Conservation (phyloP, 208 protist genomes). For the Herpetomonas muscarum region DNA sequence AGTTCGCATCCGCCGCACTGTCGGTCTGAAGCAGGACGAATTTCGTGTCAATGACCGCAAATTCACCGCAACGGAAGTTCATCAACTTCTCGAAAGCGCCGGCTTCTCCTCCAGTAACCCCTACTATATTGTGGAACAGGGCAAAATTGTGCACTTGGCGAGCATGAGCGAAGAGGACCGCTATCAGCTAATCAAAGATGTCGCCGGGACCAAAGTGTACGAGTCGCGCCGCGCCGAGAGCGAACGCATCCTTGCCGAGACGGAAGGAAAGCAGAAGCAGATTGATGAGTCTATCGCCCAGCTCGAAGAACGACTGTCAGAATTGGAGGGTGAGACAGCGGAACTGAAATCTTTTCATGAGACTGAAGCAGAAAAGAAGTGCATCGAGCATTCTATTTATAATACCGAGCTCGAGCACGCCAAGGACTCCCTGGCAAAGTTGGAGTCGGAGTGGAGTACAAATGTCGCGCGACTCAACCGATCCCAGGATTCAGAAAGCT, state of each 20-base stretch:
- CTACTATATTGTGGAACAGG: conserved; percentile 99
- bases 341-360: conserved; percentile 94
- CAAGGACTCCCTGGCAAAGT: conserved; percentile 39
- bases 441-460: conserved; percentile 55
- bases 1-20: conserved; percentile 94
- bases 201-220: conserved; percentile 98
- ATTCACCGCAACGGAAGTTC: conserved; percentile 89
- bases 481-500: conserved; percentile 32
- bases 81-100: conserved; percentile 97
- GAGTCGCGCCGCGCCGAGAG: conserved; percentile 93
- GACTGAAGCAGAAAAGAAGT: conserved; percentile 85
- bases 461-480: conserved; percentile 37
- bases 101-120: conserved; percentile 98
- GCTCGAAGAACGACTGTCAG: conserved; percentile 90
- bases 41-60: conserved; percentile 97
- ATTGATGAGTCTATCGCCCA: conserved; percentile 92
- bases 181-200: conserved; percentile 97
- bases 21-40: conserved; percentile 99
- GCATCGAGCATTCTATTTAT: conserved; percentile 93
- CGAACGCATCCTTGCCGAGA: conserved; percentile 93
- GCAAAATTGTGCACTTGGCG: conserved; percentile 94
- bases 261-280: conserved; percentile 63
- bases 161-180: conserved; percentile 95
- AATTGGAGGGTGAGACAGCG: conserved; percentile 94
- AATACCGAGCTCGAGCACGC: conserved; percentile 55